phyloP scores from a whole-genome alignment of 2,329 filamentous ascomycete species.

The Lachnellula arida region DNA sequence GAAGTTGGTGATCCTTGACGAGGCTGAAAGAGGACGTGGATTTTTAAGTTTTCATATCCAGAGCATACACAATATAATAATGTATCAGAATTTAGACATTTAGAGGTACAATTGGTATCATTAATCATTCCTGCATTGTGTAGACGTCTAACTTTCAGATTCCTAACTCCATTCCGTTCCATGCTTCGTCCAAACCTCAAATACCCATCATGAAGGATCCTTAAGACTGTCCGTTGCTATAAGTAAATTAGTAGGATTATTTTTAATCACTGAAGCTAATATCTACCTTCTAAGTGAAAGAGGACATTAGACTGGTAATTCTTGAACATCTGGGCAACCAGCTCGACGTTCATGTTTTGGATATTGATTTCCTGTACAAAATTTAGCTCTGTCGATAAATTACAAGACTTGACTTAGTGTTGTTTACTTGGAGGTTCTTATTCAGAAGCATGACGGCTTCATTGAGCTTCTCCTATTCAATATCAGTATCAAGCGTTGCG shows the following conservation, averaged over 20 bases:
- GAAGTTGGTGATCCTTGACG: slow-evolving; percentile 11
- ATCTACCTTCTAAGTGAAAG: slow-evolving; percentile 91
- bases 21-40: slow-evolving; percentile 11
- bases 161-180: neutral
- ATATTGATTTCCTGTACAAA: slow-evolving; percentile 82
- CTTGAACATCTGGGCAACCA: slow-evolving; percentile 99
- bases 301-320: slow-evolving; percentile 98
- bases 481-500: slow-evolving; percentile 4
- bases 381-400: neutral
- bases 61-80: no score
- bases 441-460: slow-evolving; percentile 91
- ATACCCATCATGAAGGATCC: slow-evolving; percentile 55
- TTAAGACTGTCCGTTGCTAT: slow-evolving; percentile 79
- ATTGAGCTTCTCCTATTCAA: slow-evolving; percentile 84
- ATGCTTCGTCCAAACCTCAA: neutral
- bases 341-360: slow-evolving; percentile 97
- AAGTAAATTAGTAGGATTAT: slow-evolving; percentile 17
- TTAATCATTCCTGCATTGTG: slow-evolving; percentile 6
- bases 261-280: neutral
- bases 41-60: neutral
- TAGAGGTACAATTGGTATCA: slow-evolving; percentile 1
- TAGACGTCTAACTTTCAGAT: neutral
- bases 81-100: no score
- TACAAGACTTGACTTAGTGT: neutral
- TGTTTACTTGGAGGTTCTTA: slow-evolving; percentile 75